Evolutionary conservation across 768 basidiomycete species (phyloP).

Genomic region (Udeniomyces megalosporus): DNA sequence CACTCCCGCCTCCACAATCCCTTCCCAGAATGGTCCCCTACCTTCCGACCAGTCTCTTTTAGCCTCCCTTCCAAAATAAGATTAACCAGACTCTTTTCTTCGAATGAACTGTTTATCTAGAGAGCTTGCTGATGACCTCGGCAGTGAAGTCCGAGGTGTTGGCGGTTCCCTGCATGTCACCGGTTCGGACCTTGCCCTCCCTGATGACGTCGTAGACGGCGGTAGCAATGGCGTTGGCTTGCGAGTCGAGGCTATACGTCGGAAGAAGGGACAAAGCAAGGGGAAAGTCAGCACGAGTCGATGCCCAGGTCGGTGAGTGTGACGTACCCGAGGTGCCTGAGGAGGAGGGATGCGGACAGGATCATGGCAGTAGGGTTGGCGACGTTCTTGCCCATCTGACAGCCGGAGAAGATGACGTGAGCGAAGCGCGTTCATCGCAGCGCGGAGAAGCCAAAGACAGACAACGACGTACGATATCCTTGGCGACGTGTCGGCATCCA

Average conservation of each 20-base stretch:
- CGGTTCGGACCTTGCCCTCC: slow-evolving; percentile 7
- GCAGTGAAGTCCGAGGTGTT: slow-evolving; percentile 91
- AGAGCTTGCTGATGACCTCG: slow-evolving; percentile 71
- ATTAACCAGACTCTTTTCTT: no score
- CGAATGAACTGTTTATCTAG: slow-evolving; percentile 1
- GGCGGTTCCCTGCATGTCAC: slow-evolving; percentile 34
- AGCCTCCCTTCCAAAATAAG: no score
- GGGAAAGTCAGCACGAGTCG: background rate
- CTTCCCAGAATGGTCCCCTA: no score
- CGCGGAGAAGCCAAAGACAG: background rate
- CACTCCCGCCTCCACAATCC: no score
- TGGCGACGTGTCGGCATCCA: slow-evolving; percentile 54
- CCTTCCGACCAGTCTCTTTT: no score
- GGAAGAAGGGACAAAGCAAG: background rate
- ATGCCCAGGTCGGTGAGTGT: background rate
- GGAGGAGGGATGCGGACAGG: slow-evolving; percentile 33
- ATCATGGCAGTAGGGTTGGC: slow-evolving; percentile 36
- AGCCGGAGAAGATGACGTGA: slow-evolving; percentile 39
- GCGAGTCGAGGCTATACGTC: slow-evolving; percentile 53
- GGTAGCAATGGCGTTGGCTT: slow-evolving; percentile 82
- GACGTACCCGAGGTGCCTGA: slow-evolving; percentile 28
- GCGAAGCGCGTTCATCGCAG: background rate
- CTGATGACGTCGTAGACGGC: slow-evolving; percentile 88
- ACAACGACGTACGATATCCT: slow-evolving; percentile 1
- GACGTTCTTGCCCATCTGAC: slow-evolving; percentile 30